Evolutionary conservation across 352 stramenopile genomes (phyloP).

Genomic region (Pythium periplocum): DNA sequence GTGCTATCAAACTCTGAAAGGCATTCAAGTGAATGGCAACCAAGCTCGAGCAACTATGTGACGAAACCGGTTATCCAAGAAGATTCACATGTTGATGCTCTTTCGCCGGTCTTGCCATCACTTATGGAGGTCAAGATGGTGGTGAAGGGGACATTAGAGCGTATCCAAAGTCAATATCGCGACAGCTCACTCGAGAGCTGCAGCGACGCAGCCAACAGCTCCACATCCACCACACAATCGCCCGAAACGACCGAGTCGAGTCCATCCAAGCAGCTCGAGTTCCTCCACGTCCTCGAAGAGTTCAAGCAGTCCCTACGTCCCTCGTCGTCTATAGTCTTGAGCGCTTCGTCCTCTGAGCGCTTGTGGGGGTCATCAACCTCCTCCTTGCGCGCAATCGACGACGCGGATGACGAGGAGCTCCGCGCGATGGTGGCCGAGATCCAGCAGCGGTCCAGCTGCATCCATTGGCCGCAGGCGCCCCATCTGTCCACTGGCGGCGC

Average conservation of each 20-base stretch:
- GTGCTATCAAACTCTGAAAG: too few relatives aligned
- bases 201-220: too few relatives aligned
- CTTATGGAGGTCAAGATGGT: constrained; percentile 7
- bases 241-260: too few relatives aligned
- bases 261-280: constrained; percentile 30
- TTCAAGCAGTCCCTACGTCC: constrained; percentile 41
- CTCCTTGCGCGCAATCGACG: not conserved
- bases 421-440: constrained; percentile 26
- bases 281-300: constrained; percentile 34
- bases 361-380: too few relatives aligned
- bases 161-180: constrained; percentile 12
- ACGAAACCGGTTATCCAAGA: too few relatives aligned
- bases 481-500: not conserved
- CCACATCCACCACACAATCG: too few relatives aligned
- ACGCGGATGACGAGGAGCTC: constrained; percentile 10
- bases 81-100: not conserved
- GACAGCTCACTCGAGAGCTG: too few relatives aligned
- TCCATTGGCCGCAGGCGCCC: too few relatives aligned
- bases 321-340: not conserved
- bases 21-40: too few relatives aligned
- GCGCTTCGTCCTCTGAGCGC: not conserved
- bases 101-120: not conserved
- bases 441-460: not conserved
- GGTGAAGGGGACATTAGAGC: constrained; percentile 6
- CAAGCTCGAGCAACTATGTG: too few relatives aligned